Evolutionary conservation across 768 basidiomycete genomes (phyloP).

Genomic region (Pluteus cervinus): DNA sequence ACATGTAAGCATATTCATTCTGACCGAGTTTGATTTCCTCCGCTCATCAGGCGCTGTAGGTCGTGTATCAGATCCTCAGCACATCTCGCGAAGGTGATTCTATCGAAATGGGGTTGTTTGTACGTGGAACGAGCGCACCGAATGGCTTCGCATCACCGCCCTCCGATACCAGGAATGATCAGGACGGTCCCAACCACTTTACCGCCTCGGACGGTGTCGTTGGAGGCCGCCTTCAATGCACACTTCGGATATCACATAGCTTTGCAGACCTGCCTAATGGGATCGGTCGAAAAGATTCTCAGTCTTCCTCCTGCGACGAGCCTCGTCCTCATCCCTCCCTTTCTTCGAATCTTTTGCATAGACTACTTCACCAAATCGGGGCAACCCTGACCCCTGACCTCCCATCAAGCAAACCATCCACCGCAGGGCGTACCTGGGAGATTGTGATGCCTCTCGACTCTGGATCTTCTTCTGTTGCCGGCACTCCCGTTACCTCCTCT

Average conservation of each 20-base stretch:
- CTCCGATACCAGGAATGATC: too few relatives aligned
- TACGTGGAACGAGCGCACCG: too few relatives aligned
- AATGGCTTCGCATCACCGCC: too few relatives aligned
- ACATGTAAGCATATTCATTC: conserved; percentile 58
- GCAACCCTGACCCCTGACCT: conserved; percentile 42
- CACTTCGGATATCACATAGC: conserved; percentile 45
- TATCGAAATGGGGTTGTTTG: conserved; percentile 76
- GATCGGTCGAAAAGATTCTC: conserved; percentile 24
- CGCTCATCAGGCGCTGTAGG: too few relatives aligned
- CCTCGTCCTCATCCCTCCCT: conserved; percentile 37
- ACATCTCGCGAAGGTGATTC: conserved; percentile 71
- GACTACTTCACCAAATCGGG: conserved; percentile 53
- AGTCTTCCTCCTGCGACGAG: too few relatives aligned
- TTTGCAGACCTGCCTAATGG: conserved; percentile 25
- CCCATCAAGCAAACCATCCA: conserved; percentile 33
- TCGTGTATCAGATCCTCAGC: conserved; percentile 76
- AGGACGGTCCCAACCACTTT: too few relatives aligned
- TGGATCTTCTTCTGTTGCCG: too few relatives aligned
- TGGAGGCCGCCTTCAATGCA: conserved; percentile 34
- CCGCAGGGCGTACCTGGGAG: conserved; percentile 55
- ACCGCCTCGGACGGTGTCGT: too few relatives aligned
- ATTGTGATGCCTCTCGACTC: conserved; percentile 59
- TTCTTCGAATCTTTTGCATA: conserved; percentile 47
- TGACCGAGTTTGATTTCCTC: too few relatives aligned
- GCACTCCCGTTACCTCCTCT: conserved; percentile 32